Evolutionary conservation across 371 early-diverging fungal species (phyloP), one percentile per base, ranked within the genome.

Genomic region (Dinochytrium kinnereticum): DNA sequence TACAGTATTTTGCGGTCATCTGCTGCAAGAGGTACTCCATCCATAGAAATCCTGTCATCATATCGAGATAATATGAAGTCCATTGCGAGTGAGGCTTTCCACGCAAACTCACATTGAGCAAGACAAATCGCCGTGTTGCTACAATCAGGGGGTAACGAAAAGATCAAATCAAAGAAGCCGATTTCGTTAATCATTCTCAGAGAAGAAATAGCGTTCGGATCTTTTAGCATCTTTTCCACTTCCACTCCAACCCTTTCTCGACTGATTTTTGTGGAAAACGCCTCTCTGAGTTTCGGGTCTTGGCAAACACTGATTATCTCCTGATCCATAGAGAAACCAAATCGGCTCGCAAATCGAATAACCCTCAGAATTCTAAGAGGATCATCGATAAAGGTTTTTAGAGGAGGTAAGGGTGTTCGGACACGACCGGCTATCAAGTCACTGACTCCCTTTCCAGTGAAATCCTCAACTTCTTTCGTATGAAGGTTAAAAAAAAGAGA

Each of bases 401-500:
- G 88, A 0, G 99, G 92, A n/a, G 90, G 88, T 38, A 99, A 80
- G 2, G 99, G 99, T 28, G 99, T 99, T 55, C 97, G 70, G 44
- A 98, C 89, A 15, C 90, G 59, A 3, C 93, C 92, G 15, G 81
- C 69, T 17, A 73, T 72, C 51, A 98, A 81, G 79, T 98, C 97
- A 0, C 77, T 68, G 1, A 96, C 73, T 17, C 98, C 98, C 81
- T 87, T 49, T 26, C 86, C 84, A 0, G 97, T 97, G 70, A 90
- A 96, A 79, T 99, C 99, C 83, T 99, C 99, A 0, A 99, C 93
- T 44, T 84, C 37, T 0, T 81, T 76, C 0, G 96, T 93, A 75
- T 94, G 91, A 28, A 99, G 86, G 82, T 99, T 99, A 84, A 97
- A 99, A 75, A 99, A 99, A 61, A 99, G 85, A 33, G 99, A 90